These are phyloP conservation scores for Bromus sterilis DNA, from an alignment of 176 grass and related monocot genomes.

Conservation along the genomic window DNA sequence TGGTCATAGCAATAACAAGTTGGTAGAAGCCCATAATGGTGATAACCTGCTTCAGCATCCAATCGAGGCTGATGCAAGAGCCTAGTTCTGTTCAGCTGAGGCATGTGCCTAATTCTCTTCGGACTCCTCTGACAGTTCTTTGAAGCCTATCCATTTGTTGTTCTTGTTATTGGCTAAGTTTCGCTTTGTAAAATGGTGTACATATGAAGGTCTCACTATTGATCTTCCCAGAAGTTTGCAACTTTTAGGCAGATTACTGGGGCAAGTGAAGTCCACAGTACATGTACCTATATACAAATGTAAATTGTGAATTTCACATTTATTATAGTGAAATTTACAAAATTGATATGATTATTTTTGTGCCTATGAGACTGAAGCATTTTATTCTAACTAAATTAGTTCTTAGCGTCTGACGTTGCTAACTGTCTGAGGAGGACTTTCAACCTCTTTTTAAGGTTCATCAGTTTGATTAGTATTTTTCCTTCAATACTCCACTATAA, in stretches of 20 bases:
- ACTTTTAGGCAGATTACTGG: conserved; percentile 74
- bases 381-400: background rate
- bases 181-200: conserved; percentile 47
- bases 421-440: background rate
- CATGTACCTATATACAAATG: conserved; percentile 42
- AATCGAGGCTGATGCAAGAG: conserved; percentile 20
- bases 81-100: conserved; percentile 15
- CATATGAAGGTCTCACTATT: conserved; percentile 45
- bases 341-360: conserved; percentile 17
- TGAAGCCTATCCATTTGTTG: conserved; percentile 26
- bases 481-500: background rate
- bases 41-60: conserved; percentile 25
- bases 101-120: conserved; percentile 11
- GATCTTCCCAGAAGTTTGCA: conserved; percentile 54
- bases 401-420: background rate
- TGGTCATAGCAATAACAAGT: conserved; percentile 43
- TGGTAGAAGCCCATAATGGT: conserved; percentile 25
- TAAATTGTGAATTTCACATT: conserved; percentile 72
- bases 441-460: background rate
- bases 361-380: background rate
- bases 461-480: background rate
- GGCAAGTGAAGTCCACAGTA: conserved; percentile 37
- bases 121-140: conserved; percentile 21
- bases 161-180: conserved; percentile 3
- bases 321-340: conserved; percentile 73